Base-by-base conservation (phyloP, 2,329 filamentous ascomycete genomes). In the Verticillium dahliae region DNA sequence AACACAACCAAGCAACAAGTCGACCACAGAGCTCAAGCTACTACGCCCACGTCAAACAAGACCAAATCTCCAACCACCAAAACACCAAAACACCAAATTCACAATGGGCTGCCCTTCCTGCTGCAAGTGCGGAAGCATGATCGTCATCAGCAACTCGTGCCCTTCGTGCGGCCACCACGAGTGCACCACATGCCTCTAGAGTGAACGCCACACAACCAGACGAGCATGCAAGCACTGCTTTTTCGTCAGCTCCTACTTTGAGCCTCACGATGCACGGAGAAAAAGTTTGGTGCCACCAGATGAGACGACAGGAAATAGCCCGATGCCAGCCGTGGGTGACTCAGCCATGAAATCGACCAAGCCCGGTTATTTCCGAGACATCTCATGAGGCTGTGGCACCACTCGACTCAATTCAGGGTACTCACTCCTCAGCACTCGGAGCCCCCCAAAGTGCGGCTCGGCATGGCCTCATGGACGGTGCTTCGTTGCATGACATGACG, bases 141-240 rank as follows among this genome's bases (percentile, higher is more conserved):
- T 84, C 67, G 81, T 83, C 75, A 84, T 84, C 74, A 83, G 80
- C 78, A 81, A 74, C 70, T 78, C 75, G 59, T 84, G 81, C 76
- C 75, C 72, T 63, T 74, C 75, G 68, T 84, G 81, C 70, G 74
- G 75, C 59, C 81, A 84, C 74, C 71, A 75, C 66, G 78, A 82
- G 69, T 84, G 81, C 78, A 69, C 66, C 63, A 71, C 78, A 62
- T 84, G 81, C 72, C 69, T 74, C 59, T 76, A 67, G 61, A 9
- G 45, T 27, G 45, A 52, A 52, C n/a, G n/a, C 18, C 7, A 22
- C 27, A 31, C 27, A 31, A 31, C 27, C 27, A 31, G 27, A 31
- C 27, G 27, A 52, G n/a, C 45, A 18, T 22, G 15, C n/a, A 18
- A 22, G 45, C n/a, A 52, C 45, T 9, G 9, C n/a, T 52, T 11